Base-by-base conservation (phyloP, 305 asterid genomes). In the Ajuga reptans region DNA sequence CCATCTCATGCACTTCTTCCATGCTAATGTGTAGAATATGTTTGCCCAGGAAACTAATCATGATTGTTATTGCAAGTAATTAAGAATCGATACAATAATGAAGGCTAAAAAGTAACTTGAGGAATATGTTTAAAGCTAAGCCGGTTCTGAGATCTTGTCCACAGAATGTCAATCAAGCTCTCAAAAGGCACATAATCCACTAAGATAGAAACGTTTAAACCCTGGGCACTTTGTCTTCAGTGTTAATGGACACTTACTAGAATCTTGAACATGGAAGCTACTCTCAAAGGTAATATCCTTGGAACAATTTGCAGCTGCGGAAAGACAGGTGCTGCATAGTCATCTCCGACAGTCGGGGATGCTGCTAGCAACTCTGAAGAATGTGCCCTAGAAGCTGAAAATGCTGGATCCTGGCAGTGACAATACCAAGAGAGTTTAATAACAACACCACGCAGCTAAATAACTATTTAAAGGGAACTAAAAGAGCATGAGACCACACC, bases 201-300 rank as follows among this genome's bases (percentile, higher is more conserved):
- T 53, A 24, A 39, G 51, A 64, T 17, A 15, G 43, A 46, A 57
- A 57, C 15, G 50, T 66, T 39, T 39, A 37, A 60, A 55, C 68
- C 66, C 15, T 50, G 62, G 51, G 66, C 60, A 72, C 50, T 29
- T 46, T 66, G 58, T 36, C 8, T 72, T 62, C 77, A 75, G 74
- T 31, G 76, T 71, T 33, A 58, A 63, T 61, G 50, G 68, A 64
- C 65, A 77, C 96, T 79, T 81, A 91, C 99, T 79, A 93, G 80
- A 80, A 91, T 84, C 82, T 86, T 93, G 72, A 83, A 89, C 97
- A 93, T 84, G 74, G 97, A 87, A 74, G 97, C 92, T 68, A 93
- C 88, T 71, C 99, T 83, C 68, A 76, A 65, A 56, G 93, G 97
- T 75, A 93, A 80, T 60, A 71, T 72, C 84, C 89, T 86, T 55